Evolutionary conservation across 495 filamentous ascomycete species (phyloP).

Genomic region (Xylaria venustula): DNA sequence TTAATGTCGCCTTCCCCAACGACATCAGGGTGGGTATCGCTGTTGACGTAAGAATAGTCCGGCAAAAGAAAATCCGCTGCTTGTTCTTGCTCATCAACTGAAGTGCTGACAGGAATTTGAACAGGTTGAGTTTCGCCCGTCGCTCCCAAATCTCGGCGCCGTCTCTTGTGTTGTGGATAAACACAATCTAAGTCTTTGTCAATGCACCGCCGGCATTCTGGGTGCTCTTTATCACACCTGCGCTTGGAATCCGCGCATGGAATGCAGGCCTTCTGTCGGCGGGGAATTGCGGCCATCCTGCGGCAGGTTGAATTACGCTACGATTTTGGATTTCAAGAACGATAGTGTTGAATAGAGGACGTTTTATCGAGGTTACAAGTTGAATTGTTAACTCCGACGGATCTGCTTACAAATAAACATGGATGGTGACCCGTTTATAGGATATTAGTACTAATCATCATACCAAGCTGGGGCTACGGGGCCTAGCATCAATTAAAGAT

Average conservation of each 20-base stretch:
- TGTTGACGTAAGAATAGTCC: not conserved
- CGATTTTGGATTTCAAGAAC: not conserved
- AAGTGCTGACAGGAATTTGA: not conserved
- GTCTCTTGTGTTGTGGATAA: slow-evolving; percentile 31
- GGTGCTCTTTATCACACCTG: slow-evolving; percentile 43
- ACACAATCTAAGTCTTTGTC: slow-evolving; percentile 34
- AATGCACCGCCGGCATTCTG: slow-evolving; percentile 39
- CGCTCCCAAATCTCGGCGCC: not conserved
- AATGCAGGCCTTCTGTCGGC: slow-evolving; percentile 40
- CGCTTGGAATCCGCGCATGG: slow-evolving; percentile 45
- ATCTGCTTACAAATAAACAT: not conserved
- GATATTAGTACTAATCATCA: no score
- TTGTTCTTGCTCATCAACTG: not conserved
- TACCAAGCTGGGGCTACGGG: no score
- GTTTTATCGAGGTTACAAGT: no score
- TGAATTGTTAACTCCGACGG: no score
- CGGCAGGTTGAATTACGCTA: not conserved
- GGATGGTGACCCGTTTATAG: not conserved
- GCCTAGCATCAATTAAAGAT: no score
- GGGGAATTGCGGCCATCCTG: slow-evolving; percentile 18
- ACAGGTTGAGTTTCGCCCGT: not conserved
- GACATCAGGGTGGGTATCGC: not conserved
- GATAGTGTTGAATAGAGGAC: not conserved
- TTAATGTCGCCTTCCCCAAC: not conserved
- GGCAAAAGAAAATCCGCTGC: not conserved